A percentile compares a stretch with the other conserved stretches of the same genome.
phyloP scores from a whole-genome alignment of 1,284 basidiomycete genomes.

The Phellinidium pouzarii region DNA sequence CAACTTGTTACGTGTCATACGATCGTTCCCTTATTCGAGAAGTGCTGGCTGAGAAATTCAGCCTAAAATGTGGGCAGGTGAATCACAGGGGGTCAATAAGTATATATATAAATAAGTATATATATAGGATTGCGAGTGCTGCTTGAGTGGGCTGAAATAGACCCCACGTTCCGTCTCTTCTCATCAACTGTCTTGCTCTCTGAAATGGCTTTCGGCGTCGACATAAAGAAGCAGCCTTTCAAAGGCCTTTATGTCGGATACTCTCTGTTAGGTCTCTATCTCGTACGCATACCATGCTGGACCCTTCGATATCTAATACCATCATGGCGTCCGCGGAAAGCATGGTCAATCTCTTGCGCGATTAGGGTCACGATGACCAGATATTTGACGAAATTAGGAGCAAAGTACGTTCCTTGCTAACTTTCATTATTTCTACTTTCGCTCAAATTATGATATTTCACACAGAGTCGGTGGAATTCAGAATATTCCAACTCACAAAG shows the following conservation, averaged over 20 bases:
- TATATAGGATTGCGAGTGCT: too few relatives aligned
- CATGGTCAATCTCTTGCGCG: slow-evolving; percentile 9
- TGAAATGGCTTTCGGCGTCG: background rate
- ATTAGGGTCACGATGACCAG: slow-evolving; percentile 2
- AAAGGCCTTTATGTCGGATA: slow-evolving; percentile 8
- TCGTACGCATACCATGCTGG: slow-evolving; percentile 11
- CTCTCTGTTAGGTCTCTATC: background rate
- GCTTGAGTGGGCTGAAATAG: too few relatives aligned
- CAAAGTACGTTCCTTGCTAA: background rate
- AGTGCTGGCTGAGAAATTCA: too few relatives aligned
- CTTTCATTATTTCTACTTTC: background rate
- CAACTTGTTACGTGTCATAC: too few relatives aligned
- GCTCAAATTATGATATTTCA: background rate
- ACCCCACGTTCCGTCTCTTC: background rate
- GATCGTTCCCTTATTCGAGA: too few relatives aligned
- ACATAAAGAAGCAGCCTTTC: slow-evolving; percentile 3
- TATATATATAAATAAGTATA: too few relatives aligned
- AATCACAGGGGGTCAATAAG: too few relatives aligned
- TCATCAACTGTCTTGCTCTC: background rate
- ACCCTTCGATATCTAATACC: slow-evolving; percentile 7
- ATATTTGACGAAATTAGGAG: background rate
- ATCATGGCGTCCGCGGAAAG: slow-evolving; percentile 14
- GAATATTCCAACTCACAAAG: slow-evolving; percentile 6
- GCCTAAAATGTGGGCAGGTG: too few relatives aligned
- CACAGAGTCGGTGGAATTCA: slow-evolving; percentile 1